Evolutionary conservation across 768 basidiomycete species (phyloP), one percentile per base, ranked within the genome.

Genomic region (Tricholoma matsutake): DNA sequence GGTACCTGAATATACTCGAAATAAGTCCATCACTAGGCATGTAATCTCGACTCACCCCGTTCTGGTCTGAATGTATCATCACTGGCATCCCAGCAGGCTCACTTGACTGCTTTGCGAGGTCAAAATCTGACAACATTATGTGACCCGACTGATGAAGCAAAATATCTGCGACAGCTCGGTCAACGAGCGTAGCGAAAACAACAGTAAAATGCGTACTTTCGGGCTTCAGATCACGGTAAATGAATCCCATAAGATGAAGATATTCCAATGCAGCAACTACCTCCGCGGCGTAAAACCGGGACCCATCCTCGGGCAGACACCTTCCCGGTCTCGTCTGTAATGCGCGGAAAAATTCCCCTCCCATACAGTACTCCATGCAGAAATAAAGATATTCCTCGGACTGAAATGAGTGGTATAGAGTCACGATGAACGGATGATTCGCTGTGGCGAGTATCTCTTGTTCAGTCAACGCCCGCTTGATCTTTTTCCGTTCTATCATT

Each of bases 401-500:
- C 77, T 99, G 97, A 81, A 99, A 99, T 3, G 96, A 98, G 76
- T 99, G 97, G 76, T 98, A 92, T 37, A 99, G 86, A 25, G 97
- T 98, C 69, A 99, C 96, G 76, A 99, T 99, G 83, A 99, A 99
- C 1, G 97, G 97, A 72, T 98, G 97, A 71, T 99, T 99, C 32
- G 97, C 93, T 22, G 96, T 96, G 8, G 96, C 96, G 45, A 99
- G 84, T 66, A 99, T 99, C 76, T 98, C 97, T 79, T 98, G 97
- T 76, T 99, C 97, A 4, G 97, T 98, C 69, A 99, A 73, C 8
- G 96, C 97, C 63, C 97, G 87, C 75, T 99, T 99, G 79, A 99
- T 96, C 82, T 99, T 99, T 80, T 96, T 97, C 68, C 97, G 87
- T 78, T 96, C 94, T 74, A 99, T 96, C 96, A 99, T 98, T 81